Conservation (phyloP, 1,139 yeast species). For the Taphrina wiesneri region DNA sequence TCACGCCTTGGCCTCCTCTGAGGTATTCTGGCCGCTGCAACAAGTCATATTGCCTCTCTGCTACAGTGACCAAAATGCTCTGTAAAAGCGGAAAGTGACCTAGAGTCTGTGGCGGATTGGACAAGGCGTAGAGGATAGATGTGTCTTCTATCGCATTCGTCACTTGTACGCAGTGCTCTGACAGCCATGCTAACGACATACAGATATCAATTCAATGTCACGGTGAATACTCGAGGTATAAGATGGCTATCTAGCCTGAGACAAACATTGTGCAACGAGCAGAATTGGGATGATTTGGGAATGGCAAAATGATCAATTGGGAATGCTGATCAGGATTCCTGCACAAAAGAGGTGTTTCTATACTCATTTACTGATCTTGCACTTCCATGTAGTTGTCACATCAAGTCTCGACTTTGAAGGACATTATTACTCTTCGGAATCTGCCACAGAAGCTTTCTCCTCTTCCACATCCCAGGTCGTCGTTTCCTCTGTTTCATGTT, state of each 20-base stretch:
- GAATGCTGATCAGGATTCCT: neutral
- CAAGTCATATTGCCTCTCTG: conserved; percentile 1
- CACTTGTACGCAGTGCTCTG: neutral
- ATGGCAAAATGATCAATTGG: neutral
- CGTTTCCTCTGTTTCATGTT: neutral
- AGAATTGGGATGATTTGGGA: too few relatives aligned
- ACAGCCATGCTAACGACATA: neutral
- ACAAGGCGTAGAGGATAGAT: conserved; percentile 20
- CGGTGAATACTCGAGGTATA: neutral
- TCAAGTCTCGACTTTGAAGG: neutral
- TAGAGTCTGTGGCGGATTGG: neutral
- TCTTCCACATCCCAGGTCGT: neutral
- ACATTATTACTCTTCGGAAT: neutral
- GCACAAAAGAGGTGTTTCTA: too few relatives aligned
- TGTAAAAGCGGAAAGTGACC: conserved; percentile 19
- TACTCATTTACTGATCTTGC: too few relatives aligned
- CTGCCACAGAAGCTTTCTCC: neutral
- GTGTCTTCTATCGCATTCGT: conserved; percentile 25
- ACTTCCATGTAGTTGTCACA: neutral
- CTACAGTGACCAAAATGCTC: neutral
- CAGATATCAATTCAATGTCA: neutral
- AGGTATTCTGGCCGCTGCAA: conserved; percentile 27
- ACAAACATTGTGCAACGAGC: too few relatives aligned
- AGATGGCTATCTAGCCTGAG: too few relatives aligned
- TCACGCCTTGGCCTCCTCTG: conserved; percentile 15